Base-by-base conservation (phyloP, 257 asterid genomes). In the Paraleonurus japonicus region DNA sequence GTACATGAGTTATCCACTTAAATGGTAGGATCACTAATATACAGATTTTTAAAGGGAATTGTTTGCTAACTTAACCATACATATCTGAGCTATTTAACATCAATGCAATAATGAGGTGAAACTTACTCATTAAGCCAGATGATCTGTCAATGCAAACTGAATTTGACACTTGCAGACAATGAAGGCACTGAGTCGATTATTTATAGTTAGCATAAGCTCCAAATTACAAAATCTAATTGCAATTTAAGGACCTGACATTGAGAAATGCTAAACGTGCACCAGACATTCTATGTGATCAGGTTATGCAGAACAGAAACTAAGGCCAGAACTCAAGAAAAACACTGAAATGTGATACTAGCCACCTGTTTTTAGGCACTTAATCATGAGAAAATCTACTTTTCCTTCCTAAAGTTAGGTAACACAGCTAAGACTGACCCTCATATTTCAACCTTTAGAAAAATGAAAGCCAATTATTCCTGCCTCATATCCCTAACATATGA, bases 1-100 rank as follows among this genome's bases (percentile, higher is more conserved):
- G 30, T 17, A 48, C 30, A 71, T 13, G 54, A 61, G 64, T n/a
- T 22, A 51, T 60, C 68, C 60, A 59, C 45, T 48, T 51, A 33
- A 60, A 67, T 35, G n/a, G 28, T 5, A 23, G 24, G 62, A 20
- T n/a, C 57, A 26, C 32, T 47, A 48, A 24, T 32, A 27, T 55
- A 28, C 20, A 57, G 30, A 57, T 33, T 74, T 30, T 8, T 27
- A 4, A n/a, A 58, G 26, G 67, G 61, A 66, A 43, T 13, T 12
- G 3, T 43, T 13, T 43, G 51, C 51, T 43, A 43, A 43, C 19
- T 13, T 43, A 43, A 43, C n/a, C 24, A 20, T 4, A 19, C 35
- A 33, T 32, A 47, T 37, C 23, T 5, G 39, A 24, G 20, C 68
- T 59, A 50, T 66, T 8, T 70, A n/a, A 20, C 20, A 5, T 71